Evolutionary conservation across 768 basidiomycete genomes (phyloP).

Genomic region (Boletellus ananiceps): DNA sequence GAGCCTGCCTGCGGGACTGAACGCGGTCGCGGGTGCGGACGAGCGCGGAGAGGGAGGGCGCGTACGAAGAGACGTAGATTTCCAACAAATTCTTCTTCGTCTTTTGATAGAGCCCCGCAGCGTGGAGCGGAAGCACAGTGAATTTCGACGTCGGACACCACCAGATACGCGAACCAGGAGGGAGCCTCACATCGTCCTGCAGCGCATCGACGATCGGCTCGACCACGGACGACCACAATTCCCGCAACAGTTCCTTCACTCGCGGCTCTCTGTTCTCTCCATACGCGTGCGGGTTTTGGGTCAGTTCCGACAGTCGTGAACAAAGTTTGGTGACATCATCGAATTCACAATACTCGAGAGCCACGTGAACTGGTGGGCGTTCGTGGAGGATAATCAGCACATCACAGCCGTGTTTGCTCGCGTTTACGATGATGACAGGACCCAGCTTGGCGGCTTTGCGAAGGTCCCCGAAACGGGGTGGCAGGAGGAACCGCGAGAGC

Average conservation of each 20-base stretch:
- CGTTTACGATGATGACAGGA: background rate
- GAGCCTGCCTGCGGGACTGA: too few relatives aligned
- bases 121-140: too few relatives aligned
- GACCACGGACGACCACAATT: background rate
- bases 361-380: background rate
- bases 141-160: too few relatives aligned
- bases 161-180: too few relatives aligned
- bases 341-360: background rate
- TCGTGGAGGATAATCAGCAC: background rate
- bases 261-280: background rate
- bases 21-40: too few relatives aligned
- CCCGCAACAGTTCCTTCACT: background rate
- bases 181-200: too few relatives aligned
- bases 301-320: background rate
- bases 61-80: too few relatives aligned
- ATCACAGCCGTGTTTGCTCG: background rate
- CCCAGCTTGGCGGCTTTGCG: background rate
- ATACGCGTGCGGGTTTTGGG: background rate
- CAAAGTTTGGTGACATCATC: background rate
- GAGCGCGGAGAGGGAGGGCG: too few relatives aligned
- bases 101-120: too few relatives aligned
- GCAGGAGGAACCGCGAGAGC: background rate
- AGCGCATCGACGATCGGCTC: too few relatives aligned
- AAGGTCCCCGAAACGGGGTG: background rate
- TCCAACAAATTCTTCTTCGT: too few relatives aligned